phyloP scores from a whole-genome alignment of 495 filamentous ascomycete species.

The Glarea lozoyensis region DNA sequence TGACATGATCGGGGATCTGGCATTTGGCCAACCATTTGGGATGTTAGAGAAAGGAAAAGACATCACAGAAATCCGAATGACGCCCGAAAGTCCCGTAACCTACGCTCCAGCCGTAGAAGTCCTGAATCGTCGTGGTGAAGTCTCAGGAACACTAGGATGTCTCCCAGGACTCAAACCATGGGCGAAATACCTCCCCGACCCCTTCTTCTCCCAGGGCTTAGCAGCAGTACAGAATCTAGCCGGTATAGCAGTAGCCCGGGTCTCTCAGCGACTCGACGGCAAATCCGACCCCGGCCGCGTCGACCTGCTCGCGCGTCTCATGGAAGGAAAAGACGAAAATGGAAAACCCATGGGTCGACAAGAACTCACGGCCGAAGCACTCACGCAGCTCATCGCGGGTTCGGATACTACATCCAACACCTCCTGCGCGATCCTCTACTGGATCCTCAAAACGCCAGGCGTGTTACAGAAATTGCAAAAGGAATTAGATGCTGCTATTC shows the following conservation, averaged over 20 bases:
- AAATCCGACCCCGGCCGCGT: conserved; percentile 54
- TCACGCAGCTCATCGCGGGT: conserved; percentile 86
- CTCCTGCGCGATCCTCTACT: conserved; percentile 76
- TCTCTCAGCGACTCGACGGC: conserved; percentile 61
- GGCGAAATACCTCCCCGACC: conserved; percentile 56
- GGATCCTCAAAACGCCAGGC: conserved; percentile 58
- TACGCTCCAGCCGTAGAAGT: conserved; percentile 63
- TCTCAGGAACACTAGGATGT: conserved; percentile 54
- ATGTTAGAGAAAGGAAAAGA: conserved; percentile 54
- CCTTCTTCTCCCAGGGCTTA: conserved; percentile 57
- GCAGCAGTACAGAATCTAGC: conserved; percentile 57
- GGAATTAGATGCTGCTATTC: conserved; percentile 63
- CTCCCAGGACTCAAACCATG: conserved; percentile 53
- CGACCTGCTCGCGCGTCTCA: conserved; percentile 73
- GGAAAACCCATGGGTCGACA: conserved; percentile 63
- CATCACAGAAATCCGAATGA: conserved; percentile 45
- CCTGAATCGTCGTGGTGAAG: conserved; percentile 60
- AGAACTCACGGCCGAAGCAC: conserved; percentile 80
- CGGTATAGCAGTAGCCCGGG: conserved; percentile 72
- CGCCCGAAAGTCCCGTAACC: conserved; percentile 40
- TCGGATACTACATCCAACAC: conserved; percentile 89
- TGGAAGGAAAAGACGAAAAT: conserved; percentile 78
- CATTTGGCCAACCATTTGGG: conserved; percentile 48
- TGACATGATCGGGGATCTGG: conserved; percentile 79
- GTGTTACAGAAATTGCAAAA: conserved; percentile 63